These are phyloP conservation scores for Aspergillus hiratsukae DNA, from an alignment of 2,329 filamentous ascomycete species.

Conservation along the genomic window DNA sequence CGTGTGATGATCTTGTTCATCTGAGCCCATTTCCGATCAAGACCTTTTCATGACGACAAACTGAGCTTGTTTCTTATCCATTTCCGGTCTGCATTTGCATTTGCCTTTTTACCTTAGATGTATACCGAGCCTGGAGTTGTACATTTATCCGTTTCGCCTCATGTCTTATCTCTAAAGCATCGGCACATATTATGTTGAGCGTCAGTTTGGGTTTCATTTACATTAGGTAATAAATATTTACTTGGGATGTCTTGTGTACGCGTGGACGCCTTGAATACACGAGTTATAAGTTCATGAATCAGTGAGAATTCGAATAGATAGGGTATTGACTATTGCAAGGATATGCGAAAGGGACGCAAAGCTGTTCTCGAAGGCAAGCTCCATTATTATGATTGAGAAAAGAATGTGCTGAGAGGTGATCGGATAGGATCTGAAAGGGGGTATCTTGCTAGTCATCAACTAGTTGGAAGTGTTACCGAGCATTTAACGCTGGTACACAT, in stretches of 20 bases:
- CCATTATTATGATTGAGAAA: no score
- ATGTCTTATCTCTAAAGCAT: not conserved
- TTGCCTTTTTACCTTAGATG: slow-evolving; percentile 4
- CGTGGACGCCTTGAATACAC: not conserved
- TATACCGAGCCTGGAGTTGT: slow-evolving; percentile 9
- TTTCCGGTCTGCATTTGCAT: slow-evolving; percentile 7
- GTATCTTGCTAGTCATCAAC: not conserved
- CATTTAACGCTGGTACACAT: not conserved
- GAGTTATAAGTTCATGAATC: not conserved
- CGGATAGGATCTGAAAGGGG: not conserved
- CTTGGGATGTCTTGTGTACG: not conserved
- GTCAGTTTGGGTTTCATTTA: slow-evolving; percentile 5
- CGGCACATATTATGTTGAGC: slow-evolving; percentile 4
- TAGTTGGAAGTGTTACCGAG: not conserved
- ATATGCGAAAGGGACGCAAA: not conserved
- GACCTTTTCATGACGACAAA: not conserved
- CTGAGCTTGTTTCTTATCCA: not conserved
- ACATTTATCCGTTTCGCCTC: slow-evolving; percentile 5
- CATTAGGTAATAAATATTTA: not conserved
- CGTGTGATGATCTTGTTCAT: not conserved
- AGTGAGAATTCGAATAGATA: not conserved
- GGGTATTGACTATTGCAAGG: not conserved
- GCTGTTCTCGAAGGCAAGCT: not conserved
- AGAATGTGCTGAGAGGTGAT: not conserved
- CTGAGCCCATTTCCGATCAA: not conserved